Evolutionary conservation across 192 early-diverging fungal genomes (phyloP), one percentile per base, ranked within the genome.

Genomic region (Linnemannia schmuckeri): DNA sequence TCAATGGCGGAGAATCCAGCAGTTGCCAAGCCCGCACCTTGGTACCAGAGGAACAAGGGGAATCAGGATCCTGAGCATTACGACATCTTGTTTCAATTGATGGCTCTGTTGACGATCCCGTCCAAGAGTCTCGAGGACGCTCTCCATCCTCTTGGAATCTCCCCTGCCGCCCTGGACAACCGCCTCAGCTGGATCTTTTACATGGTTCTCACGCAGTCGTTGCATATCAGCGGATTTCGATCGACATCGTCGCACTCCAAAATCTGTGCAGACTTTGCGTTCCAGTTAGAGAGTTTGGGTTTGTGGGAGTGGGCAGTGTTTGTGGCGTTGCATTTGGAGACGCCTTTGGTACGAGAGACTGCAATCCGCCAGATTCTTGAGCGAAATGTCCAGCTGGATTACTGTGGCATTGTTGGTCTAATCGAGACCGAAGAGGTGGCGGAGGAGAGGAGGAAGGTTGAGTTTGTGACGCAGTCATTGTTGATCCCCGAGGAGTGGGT

Each of bases 281-380:
- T 81, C 24, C 93, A 97, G 87, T 87, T 99, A 20, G 96, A 97
- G 89, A 68, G 73, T 1, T 61, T 96, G 42, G 97, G 96, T 0
- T 83, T 96, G 37, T 97, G 96, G 95, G 85, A 96, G 47, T 98
- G 96, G 97, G 93, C 96, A 4, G 86, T 94, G 49, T 98, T 93
- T 91, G 94, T 97, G 35, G 89, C 92, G 7, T 80, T 96, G 71
- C 96, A 95, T 78, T 80, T 98, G 71, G 88, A 90, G 13, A 77
- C 82, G 3, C 83, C 89, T 42, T 66, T 75, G 0, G 87, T 88
- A n/a, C 88, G 92, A 9, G 91, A 90, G 33, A 49, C 79, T 18
- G 84, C 91, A 0, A 90, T 96, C 38, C 90, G 89, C 6, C 54
- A 71, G 37, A 18, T 83, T n/a, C 63, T 81, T 69, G 75, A 83